These are phyloP conservation scores for Sphaerulina musiva DNA, from an alignment of 2,329 filamentous ascomycete species.

Conservation along the genomic window DNA sequence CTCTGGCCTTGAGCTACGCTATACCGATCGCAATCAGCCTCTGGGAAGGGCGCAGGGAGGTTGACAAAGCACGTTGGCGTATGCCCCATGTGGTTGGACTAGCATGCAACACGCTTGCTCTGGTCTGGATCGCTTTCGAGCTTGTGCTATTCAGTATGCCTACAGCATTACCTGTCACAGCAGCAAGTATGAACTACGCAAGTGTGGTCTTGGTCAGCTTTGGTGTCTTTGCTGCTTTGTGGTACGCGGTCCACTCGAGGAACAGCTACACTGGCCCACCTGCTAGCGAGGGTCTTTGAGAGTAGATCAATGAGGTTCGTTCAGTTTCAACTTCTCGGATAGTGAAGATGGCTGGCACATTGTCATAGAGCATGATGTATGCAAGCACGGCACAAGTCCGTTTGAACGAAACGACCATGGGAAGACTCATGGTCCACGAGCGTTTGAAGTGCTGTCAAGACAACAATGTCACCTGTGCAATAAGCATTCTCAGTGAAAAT, in stretches of 20 bases:
- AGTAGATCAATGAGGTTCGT: background rate
- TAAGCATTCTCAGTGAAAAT: too few species aligned
- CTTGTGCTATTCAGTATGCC: constrained; percentile 48
- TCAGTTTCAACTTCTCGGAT: background rate
- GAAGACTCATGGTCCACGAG: too few species aligned
- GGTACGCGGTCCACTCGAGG: constrained; percentile 6
- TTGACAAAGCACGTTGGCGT: constrained; percentile 13
- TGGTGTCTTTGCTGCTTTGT: constrained; percentile 1
- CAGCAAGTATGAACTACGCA: constrained; percentile 52
- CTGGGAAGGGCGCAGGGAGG: constrained; percentile 34
- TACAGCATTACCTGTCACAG: constrained; percentile 48
- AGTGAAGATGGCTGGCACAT: background rate
- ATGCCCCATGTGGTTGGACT: constrained; percentile 32
- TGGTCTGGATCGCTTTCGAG: constrained; percentile 28
- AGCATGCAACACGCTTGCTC: constrained; percentile 25
- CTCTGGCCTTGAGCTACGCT: constrained; percentile 50
- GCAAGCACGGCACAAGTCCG: too few species aligned
- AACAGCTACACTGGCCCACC: constrained; percentile 7
- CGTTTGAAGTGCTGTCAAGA: too few species aligned
- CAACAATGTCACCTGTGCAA: too few species aligned
- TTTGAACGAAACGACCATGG: too few species aligned
- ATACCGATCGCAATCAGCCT: constrained; percentile 45
- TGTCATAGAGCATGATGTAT: too few species aligned
- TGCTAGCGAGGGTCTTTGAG: constrained; percentile 1
- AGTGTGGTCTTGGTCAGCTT: constrained; percentile 52